Evolutionary conservation across 2,329 filamentous ascomycete species (phyloP).

Genomic region (Colletotrichum agaves): DNA sequence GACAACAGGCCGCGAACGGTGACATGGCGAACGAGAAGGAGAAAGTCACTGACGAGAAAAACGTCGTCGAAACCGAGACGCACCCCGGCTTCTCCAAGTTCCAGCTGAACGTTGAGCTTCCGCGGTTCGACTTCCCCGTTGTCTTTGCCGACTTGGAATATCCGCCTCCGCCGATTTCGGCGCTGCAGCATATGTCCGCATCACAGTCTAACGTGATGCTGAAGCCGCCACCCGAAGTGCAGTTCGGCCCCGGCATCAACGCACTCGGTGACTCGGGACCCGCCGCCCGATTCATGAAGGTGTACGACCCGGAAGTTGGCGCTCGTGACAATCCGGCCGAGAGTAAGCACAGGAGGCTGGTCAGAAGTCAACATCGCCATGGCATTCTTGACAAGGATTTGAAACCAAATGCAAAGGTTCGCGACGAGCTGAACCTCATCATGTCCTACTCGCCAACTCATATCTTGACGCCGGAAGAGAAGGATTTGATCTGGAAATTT

Average conservation of each 20-base stretch:
- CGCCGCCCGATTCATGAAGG: conserved; percentile 76
- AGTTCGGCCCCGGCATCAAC: conserved; percentile 90
- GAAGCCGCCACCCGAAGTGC: conserved; percentile 87
- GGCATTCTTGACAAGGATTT: conserved; percentile 95
- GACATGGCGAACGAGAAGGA: conserved; percentile 51
- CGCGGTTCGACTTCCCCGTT: conserved; percentile 93
- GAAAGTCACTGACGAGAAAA: conserved; percentile 39
- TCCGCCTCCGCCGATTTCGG: conserved; percentile 82
- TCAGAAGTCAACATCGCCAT: conserved; percentile 89
- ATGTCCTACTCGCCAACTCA: conserved; percentile 95
- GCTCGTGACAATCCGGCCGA: conserved; percentile 93
- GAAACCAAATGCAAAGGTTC: conserved; percentile 94
- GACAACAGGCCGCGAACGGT: conserved; percentile 54
- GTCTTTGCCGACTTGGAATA: conserved; percentile 97
- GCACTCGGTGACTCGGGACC: conserved; percentile 65
- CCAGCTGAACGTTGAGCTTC: conserved; percentile 88
- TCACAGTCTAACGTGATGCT: conserved; percentile 76
- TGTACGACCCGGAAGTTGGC: conserved; percentile 94
- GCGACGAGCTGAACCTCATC: conserved; percentile 91
- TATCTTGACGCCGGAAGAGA: conserved; percentile 87
- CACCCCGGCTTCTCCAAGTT: conserved; percentile 68
- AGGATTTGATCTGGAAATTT: conserved; percentile 97
- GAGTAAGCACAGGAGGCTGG: conserved; percentile 90
- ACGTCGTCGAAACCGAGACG: conserved; percentile 56
- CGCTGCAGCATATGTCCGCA: conserved; percentile 71